Conservation (phyloP, 192 early-diverging fungal species). For the Dissophora globulifera region DNA sequence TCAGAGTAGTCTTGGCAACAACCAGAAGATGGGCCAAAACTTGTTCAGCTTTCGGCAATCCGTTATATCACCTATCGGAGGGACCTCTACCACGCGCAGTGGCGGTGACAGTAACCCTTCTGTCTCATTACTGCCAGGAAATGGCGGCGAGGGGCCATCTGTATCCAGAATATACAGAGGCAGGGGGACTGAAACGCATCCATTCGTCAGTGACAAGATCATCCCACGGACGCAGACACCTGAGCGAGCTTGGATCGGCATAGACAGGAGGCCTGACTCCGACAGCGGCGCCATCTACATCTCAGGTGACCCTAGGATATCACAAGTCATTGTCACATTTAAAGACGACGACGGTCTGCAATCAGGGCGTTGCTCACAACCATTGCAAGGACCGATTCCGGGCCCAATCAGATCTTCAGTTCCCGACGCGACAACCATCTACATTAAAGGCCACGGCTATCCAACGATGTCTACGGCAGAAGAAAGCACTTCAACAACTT, state of each 20-base stretch:
- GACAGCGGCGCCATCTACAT: conserved; percentile 16
- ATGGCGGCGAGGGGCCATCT: neutral
- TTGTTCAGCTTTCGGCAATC: conserved; percentile 39
- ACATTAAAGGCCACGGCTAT: conserved; percentile 23
- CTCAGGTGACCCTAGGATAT: conserved; percentile 20
- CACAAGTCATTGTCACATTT: conserved; percentile 36
- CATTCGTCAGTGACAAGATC: neutral
- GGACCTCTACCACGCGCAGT: neutral
- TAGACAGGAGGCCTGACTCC: conserved; percentile 5
- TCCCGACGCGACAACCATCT: conserved; percentile 23
- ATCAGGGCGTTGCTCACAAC: neutral
- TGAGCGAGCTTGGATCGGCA: conserved; percentile 2
- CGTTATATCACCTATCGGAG: conserved; percentile 26
- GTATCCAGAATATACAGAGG: conserved; percentile 4
- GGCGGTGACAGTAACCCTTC: neutral
- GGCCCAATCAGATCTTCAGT: neutral
- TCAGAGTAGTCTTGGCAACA: neutral
- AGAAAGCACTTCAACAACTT: neutral
- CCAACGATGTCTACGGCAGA: neutral
- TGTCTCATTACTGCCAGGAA: neutral
- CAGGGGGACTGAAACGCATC: conserved; percentile 1
- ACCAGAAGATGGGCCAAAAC: conserved; percentile 19
- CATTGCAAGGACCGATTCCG: neutral
- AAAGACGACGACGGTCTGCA: conserved; percentile 1
- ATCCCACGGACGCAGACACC: no score